These are phyloP conservation scores for Termitomyces sp. DNA, from an alignment of 768 basidiomycete genomes.

Conservation along the genomic window DNA sequence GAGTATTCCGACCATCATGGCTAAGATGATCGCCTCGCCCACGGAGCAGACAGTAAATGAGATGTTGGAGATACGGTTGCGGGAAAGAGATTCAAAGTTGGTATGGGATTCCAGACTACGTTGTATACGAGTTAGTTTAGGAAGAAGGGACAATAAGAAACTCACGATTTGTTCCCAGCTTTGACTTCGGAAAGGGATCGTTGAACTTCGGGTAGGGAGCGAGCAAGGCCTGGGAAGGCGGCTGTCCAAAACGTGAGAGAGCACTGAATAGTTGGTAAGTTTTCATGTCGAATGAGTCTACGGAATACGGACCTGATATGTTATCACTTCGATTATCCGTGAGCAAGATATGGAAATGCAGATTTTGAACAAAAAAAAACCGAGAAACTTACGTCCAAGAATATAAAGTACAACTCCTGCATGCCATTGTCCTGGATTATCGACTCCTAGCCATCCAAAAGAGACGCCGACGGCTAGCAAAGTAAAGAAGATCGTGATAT, in stretches of 20 bases:
- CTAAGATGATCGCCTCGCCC: constrained; percentile 68
- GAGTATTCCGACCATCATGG: constrained; percentile 74
- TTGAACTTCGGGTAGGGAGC: constrained; percentile 65
- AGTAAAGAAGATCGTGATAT: constrained; percentile 75
- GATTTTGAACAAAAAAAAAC: not conserved
- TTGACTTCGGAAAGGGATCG: constrained; percentile 39
- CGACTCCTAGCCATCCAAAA: constrained; percentile 76
- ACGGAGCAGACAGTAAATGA: constrained; percentile 67
- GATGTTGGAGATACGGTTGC: constrained; percentile 73
- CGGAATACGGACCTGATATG: constrained; percentile 53
- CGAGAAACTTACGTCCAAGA: constrained; percentile 48
- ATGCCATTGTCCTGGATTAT: constrained; percentile 60
- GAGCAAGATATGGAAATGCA: not conserved
- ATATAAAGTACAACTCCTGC: constrained; percentile 60
- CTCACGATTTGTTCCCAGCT: constrained; percentile 45
- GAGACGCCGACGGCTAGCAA: constrained; percentile 61
- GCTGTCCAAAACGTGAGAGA: constrained; percentile 81
- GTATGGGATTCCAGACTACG: constrained; percentile 46
- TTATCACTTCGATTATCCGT: constrained; percentile 42
- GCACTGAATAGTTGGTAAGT: constrained; percentile 32
- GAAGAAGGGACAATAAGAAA: not conserved
- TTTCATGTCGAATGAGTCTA: not conserved
- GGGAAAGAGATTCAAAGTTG: constrained; percentile 54
- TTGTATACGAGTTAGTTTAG: not conserved
- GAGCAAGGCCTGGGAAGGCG: constrained; percentile 73